Evolutionary conservation across 78 protist species (phyloP).

Genomic region (Parvularia atlantis): DNA sequence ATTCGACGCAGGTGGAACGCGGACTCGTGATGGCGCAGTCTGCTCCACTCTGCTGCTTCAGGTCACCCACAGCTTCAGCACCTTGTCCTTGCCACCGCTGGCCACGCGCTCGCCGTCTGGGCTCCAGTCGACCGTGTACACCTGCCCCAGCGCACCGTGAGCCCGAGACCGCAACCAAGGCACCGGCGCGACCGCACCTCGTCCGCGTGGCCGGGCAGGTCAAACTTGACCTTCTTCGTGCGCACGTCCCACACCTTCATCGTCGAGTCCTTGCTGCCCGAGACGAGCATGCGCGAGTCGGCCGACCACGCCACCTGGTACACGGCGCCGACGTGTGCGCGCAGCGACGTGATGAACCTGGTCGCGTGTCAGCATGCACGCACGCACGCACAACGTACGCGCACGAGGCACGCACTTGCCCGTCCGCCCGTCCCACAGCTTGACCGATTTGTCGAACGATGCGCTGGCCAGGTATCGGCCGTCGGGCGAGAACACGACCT

Average conservation of each 20-base stretch:
- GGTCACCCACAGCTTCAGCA: constrained; percentile 63
- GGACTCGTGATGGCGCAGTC: no score
- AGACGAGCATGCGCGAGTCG: constrained; percentile 81
- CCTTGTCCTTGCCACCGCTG: constrained; percentile 84
- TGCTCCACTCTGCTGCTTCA: no score
- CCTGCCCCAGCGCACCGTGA: no score
- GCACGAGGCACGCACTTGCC: constrained; percentile 78
- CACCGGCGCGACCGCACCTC: constrained; percentile 48
- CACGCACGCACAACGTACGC: no score
- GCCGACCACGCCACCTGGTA: constrained; percentile 92
- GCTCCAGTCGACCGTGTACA: constrained; percentile 93
- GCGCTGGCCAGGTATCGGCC: constrained; percentile 88
- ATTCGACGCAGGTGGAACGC: no score
- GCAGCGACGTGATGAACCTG: constrained; percentile 57
- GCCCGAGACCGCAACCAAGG: no score
- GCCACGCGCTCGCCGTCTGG: constrained; percentile 92
- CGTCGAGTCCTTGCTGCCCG: constrained; percentile 87
- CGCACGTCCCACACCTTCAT: constrained; percentile 73
- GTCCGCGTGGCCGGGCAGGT: constrained; percentile 98
- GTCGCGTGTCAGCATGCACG: no score
- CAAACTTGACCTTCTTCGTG: constrained; percentile 53
- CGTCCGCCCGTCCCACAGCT: constrained; percentile 79
- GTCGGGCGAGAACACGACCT: constrained; percentile 77
- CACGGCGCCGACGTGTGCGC: constrained; percentile 95
- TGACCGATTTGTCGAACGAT: constrained; percentile 88